Base-by-base conservation (phyloP, 768 basidiomycete species). In the Boletus barrowsii region DNA sequence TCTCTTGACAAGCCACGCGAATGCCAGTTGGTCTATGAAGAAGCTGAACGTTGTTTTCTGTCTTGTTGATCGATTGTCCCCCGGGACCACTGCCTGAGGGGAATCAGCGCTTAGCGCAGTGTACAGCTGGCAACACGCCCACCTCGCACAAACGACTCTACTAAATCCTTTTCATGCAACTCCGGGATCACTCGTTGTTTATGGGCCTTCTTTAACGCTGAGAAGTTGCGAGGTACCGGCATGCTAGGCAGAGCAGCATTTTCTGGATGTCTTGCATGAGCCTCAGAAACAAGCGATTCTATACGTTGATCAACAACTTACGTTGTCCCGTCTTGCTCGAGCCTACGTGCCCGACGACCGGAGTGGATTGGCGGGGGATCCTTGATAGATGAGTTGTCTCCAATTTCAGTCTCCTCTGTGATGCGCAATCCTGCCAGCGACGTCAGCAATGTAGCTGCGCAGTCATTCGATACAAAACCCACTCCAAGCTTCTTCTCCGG, bases 31-130 rank as follows among this genome's bases (percentile, higher is more conserved):
- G 93, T 61, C 84, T 87, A 68, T 98, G 94, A 39, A 92, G 73
- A 29, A 98, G 76, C 66, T 93, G 92, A 26, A 96, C 93, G 65
- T 91, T 89, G 71, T 94, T 86, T 76, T 87, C 82, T 55, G 91
- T 93, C 75, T 97, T 98, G 77, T 98, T 96, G 68, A 96, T 86
- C 26, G 92, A 93, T 77, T 98, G 94, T n/a, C 94, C 94, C 29
- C 94, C 94, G 57, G 93, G 93, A 17, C 93, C 94, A 65, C 90
- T 86, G 42, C 92, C 92, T 93, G 64, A 26, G 45, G 2, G 10
- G 32, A 46, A 53, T 67, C 29, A 60, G n/a, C 18, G 49, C 53
- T 50, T 24, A 49, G 22, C 10, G 50, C 50, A 42, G 4, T 36
- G 44, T 8, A 35, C 36, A 20, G 22, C 11, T 45, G 29, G 44